Conservation (phyloP, 495 filamentous ascomycete genomes). For the Trichoderma orchidacearum region DNA sequence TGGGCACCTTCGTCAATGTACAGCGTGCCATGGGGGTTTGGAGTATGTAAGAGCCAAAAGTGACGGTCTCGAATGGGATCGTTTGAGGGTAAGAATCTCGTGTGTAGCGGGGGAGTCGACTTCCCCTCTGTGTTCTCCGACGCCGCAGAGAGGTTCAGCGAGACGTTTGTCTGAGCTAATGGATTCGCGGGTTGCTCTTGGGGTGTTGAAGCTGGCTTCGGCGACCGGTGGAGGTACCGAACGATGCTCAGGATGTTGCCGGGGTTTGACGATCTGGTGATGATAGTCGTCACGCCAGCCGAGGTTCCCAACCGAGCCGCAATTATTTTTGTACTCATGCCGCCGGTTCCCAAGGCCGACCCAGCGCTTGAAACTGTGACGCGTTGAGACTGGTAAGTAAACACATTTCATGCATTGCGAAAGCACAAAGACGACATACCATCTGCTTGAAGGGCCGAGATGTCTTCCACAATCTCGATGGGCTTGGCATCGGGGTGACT, state of each 20-base stretch:
- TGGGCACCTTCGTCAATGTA: constrained; percentile 87
- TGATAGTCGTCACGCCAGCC: constrained; percentile 89
- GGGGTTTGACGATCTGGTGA: constrained; percentile 80
- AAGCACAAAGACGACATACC: constrained; percentile 26
- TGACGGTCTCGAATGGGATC: constrained; percentile 81
- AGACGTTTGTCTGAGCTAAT: too few relatives aligned
- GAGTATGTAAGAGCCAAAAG: constrained; percentile 93
- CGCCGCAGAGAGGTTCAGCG: constrained; percentile 14
- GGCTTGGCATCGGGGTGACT: constrained; percentile 71
- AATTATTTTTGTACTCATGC: constrained; percentile 96
- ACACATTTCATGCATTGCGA: not conserved
- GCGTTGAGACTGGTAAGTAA: constrained; percentile 1
- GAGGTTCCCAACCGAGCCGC: constrained; percentile 88
- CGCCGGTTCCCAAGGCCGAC: constrained; percentile 83
- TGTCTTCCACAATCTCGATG: constrained; percentile 89
- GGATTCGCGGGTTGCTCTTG: too few relatives aligned
- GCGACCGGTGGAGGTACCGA: constrained; percentile 49
- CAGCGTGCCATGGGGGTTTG: constrained; percentile 81
- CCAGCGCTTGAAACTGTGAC: constrained; percentile 69
- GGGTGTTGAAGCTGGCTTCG: constrained; percentile 12
- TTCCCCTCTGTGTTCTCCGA: constrained; percentile 1
- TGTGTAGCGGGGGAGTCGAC: constrained; percentile 56
- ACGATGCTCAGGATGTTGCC: constrained; percentile 88
- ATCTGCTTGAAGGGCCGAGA: constrained; percentile 71
- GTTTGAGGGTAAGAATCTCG: constrained; percentile 78